Conservation (phyloP, 345 rosid species). For the Alliaria petiolata region DNA sequence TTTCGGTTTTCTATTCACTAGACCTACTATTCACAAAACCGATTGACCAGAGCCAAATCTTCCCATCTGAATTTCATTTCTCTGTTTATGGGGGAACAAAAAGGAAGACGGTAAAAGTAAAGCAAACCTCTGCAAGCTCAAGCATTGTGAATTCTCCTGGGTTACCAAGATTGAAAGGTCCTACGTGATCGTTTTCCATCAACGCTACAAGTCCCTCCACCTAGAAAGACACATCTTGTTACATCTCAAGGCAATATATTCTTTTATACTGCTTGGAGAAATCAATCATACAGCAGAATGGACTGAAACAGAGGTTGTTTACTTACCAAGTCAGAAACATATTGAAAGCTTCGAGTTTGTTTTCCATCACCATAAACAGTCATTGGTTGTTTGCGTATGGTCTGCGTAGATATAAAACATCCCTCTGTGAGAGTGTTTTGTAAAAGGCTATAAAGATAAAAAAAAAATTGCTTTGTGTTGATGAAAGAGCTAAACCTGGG, state of each 20-base stretch:
- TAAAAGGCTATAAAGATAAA: neutral
- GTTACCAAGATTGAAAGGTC: slow-evolving; percentile 96
- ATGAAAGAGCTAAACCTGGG: slow-evolving; percentile 56
- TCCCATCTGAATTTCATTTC: neutral
- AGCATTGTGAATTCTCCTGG: slow-evolving; percentile 99
- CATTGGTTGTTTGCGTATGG: slow-evolving; percentile 85
- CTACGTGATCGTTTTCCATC: slow-evolving; percentile 91
- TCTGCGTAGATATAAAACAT: slow-evolving; percentile 35
- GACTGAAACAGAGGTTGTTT: neutral
- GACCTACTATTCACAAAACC: too few species aligned
- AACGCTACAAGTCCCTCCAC: slow-evolving; percentile 88
- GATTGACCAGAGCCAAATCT: neutral
- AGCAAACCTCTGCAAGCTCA: slow-evolving; percentile 91
- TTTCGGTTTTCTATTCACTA: too few species aligned
- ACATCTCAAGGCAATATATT: neutral
- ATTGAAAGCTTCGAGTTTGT: slow-evolving; percentile 99
- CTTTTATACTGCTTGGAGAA: neutral
- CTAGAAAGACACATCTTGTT: slow-evolving; percentile 36
- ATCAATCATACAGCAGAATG: slow-evolving; percentile 4
- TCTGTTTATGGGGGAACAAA: neutral
- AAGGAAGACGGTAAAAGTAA: neutral
- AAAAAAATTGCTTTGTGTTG: neutral
- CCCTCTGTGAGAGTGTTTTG: neutral
- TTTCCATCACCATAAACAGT: slow-evolving; percentile 99
- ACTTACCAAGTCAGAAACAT: slow-evolving; percentile 90